Base-by-base conservation (phyloP, 1,139 yeast genomes). In the Kazachstania sp. region DNA sequence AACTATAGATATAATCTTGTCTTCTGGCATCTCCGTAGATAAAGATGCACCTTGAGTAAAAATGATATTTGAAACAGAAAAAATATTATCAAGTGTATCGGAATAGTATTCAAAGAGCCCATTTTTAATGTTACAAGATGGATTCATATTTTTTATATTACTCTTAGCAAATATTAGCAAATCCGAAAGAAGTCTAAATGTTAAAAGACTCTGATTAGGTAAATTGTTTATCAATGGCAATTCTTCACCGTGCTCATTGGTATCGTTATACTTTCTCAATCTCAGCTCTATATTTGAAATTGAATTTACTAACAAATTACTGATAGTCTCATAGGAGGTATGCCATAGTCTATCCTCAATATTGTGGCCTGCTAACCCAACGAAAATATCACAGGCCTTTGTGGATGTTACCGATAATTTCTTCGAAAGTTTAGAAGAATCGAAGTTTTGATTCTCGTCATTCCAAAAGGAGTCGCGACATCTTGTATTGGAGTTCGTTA, bases 241-340 rank as follows among this genome's bases (percentile, higher is more conserved):
- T 7, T 23, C 28, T 7, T 23, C 8, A 23, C 8, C 28, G 8
- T 23, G 6, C 8, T 9, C 28, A 23, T 23, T 9, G 8, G 8
- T 23, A 23, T 9, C 28, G 2, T 26, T 12, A 35, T 28, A 19
- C 15, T 52, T 37, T 40, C 60, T 50, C 31, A 49, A 38, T 30
- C 55, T 37, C 20, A 60, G 36, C 43, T 61, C 65, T 4, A 53
- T 46, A 43, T 59, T 61, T 13, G 54, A 49, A 8, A 53, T 39
- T 2, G 65, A 58, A 41, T 52, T 55, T 1, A 53, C 49, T 2
- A 58, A 39, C 6, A 61, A 41, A 9, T 38, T 32, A 35, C 51
- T 53, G 2, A 59, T 41, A 6, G 49, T 49, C 39, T 46, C 37
- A 31, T 34, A 40, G 6, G 15, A 30, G 16, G 18, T n/a, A 7